Evolutionary conservation across 805 yeast species (phyloP), one percentile per base, ranked within the genome.

Genomic region (Metschnikowia bowlesiae): DNA sequence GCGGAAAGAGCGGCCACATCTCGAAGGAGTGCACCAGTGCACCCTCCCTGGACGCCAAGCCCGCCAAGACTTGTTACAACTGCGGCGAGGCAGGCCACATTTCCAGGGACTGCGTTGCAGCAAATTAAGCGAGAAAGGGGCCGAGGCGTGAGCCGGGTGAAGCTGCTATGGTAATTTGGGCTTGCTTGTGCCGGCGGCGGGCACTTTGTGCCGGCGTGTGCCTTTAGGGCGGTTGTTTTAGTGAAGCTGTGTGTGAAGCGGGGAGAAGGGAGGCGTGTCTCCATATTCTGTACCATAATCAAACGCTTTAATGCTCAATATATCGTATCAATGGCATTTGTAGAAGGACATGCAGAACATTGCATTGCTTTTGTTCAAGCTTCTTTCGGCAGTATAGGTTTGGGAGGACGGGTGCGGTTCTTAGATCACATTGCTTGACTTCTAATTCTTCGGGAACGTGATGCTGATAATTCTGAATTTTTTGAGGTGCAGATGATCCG

Each of bases 1-100:
- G 97, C 73, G 96, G 96, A 61, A 83, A 84, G 70, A 75, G 81
- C 55, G 97, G 97, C 50, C 97, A 91, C 76, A 83, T 89, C 62
- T 83, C 94, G 55, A 87, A 83, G 70, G 96, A 87, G 58, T 89
- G 97, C 73, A 70, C 78, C 53, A 71, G 81, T 46, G 78, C 80
- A 52, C 64, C 83, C 46, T 68, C 68, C 56, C 39, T 26, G 33
- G 39, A 34, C 26, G 70, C 66, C 56, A 63, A 61, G 59, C 61
- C 69, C 53, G 68, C 77, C 57, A 83, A 82, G 69, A 76, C 84
- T 53, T 85, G 90, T 73, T 85, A 84, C 81, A 79, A 75, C 69
- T 85, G 90, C 73, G 85, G 86, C 62, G 76, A 81, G 66, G 69
- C 87, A 48, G 97, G 97, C 59, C 97, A 90, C 75, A 84, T 90